Conservation (phyloP, 352 stramenopile species). For the Pilasporangium apinafurcum region DNA sequence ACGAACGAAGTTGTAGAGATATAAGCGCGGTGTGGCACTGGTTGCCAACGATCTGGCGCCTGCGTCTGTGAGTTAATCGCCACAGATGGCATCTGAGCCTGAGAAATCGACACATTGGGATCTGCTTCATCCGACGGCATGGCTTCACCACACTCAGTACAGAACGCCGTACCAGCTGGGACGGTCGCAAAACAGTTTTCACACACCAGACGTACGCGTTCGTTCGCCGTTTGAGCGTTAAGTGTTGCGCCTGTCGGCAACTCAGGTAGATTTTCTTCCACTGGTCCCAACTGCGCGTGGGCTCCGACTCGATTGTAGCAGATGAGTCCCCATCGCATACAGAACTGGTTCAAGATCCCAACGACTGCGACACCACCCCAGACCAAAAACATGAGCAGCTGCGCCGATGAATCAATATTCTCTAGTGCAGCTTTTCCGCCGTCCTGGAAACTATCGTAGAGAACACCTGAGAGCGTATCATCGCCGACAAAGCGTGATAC, state of each 20-base stretch:
- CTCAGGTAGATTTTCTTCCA: conserved; percentile 72
- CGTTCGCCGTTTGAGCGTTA: conserved; percentile 32
- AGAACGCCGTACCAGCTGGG: conserved; percentile 76
- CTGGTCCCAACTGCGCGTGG: conserved; percentile 55
- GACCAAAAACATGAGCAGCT: conserved; percentile 76
- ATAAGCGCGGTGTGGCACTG: conserved; percentile 78
- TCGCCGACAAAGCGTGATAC: conserved; percentile 65
- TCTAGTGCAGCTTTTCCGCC: conserved; percentile 40
- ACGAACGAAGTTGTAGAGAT: conserved; percentile 85
- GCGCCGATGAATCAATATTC: conserved; percentile 39
- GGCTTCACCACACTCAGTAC: conserved; percentile 83
- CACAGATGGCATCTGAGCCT: conserved; percentile 82
- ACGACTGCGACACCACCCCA: conserved; percentile 60
- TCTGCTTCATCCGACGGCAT: conserved; percentile 73
- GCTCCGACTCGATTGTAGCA: conserved; percentile 86
- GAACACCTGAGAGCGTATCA: conserved; percentile 52
- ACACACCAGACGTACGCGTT: conserved; percentile 80
- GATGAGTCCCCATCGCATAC: conserved; percentile 83
- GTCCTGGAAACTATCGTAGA: conserved; percentile 61
- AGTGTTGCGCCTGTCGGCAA: conserved; percentile 67
- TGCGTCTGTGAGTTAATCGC: conserved; percentile 74
- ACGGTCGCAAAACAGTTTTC: conserved; percentile 89
- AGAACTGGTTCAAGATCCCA: conserved; percentile 69
- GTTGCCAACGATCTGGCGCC: conserved; percentile 78
- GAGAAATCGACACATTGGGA: conserved; percentile 81